These are phyloP conservation scores for Colletotrichum eleusines DNA, from an alignment of 2,329 filamentous ascomycete species.

Conservation along the genomic window DNA sequence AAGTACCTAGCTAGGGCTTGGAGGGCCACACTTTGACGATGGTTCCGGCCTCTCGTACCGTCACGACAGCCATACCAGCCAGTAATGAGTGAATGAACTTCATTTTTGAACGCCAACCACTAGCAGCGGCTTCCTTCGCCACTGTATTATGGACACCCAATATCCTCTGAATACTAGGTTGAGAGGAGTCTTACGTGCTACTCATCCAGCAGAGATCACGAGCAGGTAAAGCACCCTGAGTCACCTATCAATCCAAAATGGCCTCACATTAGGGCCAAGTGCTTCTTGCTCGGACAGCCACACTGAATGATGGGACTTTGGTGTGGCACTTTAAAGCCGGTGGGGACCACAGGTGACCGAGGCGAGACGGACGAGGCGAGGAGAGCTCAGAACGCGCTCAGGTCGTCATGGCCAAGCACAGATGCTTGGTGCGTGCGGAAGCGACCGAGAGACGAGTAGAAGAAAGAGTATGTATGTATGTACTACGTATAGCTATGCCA, in stretches of 20 bases:
- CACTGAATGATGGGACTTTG: neutral
- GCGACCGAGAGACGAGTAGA: neutral
- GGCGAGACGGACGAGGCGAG: neutral
- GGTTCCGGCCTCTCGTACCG: conserved; percentile 27
- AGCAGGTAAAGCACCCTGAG: neutral
- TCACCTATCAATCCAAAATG: neutral
- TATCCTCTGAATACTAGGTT: neutral
- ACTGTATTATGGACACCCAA: neutral
- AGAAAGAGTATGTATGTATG: neutral
- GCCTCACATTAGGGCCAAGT: neutral
- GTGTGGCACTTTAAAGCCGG: conserved; percentile 4
- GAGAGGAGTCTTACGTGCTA: too few species aligned
- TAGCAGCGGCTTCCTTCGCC: neutral
- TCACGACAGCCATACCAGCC: conserved; percentile 19
- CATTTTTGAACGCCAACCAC: neutral
- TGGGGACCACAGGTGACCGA: neutral
- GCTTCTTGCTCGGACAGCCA: neutral
- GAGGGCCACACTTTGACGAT: too few species aligned
- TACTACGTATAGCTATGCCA: neutral
- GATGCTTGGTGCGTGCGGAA: neutral
- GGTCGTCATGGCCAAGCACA: neutral
- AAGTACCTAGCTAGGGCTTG: neutral
- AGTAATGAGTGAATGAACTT: neutral
- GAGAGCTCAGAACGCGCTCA: conserved; percentile 14
- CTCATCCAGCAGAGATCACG: too few species aligned